Evolutionary conservation across 768 basidiomycete genomes (phyloP).

Genomic region (Steccherinum ochraceum): DNA sequence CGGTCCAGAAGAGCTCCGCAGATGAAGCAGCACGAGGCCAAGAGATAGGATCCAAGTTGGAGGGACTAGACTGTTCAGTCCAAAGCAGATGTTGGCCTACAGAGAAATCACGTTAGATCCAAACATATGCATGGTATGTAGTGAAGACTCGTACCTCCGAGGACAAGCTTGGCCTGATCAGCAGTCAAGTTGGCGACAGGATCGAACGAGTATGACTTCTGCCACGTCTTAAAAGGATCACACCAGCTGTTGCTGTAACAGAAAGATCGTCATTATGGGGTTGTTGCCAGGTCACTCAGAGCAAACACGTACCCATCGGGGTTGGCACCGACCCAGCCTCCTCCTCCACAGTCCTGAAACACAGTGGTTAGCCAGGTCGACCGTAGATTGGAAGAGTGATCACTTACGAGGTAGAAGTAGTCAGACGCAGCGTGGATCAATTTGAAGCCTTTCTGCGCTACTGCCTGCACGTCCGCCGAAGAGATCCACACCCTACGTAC

Average conservation of each 20-base stretch:
- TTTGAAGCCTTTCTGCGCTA: conserved; percentile 53
- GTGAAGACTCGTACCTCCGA: conserved; percentile 48
- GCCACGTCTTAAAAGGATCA: conserved; percentile 79
- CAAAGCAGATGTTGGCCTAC: conserved; percentile 65
- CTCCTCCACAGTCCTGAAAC: conserved; percentile 58
- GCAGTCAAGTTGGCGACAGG: conserved; percentile 51
- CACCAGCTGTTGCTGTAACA: conserved; percentile 57
- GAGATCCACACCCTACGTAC: conserved; percentile 63
- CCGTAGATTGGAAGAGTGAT: not conserved
- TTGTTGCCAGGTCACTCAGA: too few relatives aligned
- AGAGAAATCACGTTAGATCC: not conserved
- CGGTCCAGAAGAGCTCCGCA: conserved; percentile 77
- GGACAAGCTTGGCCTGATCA: conserved; percentile 45
- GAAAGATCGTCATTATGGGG: not conserved
- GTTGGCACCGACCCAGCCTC: conserved; percentile 58
- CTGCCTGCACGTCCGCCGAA: conserved; percentile 49
- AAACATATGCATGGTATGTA: not conserved
- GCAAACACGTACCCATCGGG: conserved; percentile 30
- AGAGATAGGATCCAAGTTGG: conserved; percentile 58
- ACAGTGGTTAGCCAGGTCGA: not conserved
- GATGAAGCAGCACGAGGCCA: conserved; percentile 72
- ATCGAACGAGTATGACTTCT: conserved; percentile 68
- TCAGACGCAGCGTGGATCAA: conserved; percentile 68
- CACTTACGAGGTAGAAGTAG: conserved; percentile 65
- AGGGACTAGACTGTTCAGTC: conserved; percentile 68